phyloP scores from a whole-genome alignment of 179 eudicot species.

The Spergularia azorica region DNA sequence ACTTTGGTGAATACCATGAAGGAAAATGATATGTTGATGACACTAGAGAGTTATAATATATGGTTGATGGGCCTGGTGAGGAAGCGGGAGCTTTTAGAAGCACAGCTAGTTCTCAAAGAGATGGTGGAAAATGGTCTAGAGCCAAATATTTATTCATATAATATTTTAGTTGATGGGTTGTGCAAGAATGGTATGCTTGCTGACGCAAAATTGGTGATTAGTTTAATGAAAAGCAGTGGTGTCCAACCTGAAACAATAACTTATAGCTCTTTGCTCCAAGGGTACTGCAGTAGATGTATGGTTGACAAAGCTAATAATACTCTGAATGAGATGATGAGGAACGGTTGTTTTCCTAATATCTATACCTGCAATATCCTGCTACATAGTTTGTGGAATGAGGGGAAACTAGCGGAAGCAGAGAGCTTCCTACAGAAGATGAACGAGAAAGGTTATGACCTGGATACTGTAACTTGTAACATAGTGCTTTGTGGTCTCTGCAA shows the following conservation, averaged over 20 bases:
- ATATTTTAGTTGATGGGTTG: slow-evolving; percentile 74
- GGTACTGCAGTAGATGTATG: slow-evolving; percentile 70
- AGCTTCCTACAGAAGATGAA: slow-evolving; percentile 74
- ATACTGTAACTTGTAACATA: slow-evolving; percentile 83
- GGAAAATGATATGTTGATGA: slow-evolving; percentile 37
- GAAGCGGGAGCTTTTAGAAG: slow-evolving; percentile 74
- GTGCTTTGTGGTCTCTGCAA: slow-evolving; percentile 82
- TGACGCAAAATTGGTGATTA: slow-evolving; percentile 65
- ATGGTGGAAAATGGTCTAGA: slow-evolving; percentile 49
- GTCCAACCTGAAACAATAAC: slow-evolving; percentile 67
- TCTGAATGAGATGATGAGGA: slow-evolving; percentile 65
- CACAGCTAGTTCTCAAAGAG: slow-evolving; percentile 60
- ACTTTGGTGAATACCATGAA: slow-evolving; percentile 67
- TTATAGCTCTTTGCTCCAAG: slow-evolving; percentile 76
- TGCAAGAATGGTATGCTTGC: slow-evolving; percentile 71
- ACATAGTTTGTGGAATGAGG: slow-evolving; percentile 81
- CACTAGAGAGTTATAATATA: slow-evolving; percentile 67
- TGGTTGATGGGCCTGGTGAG: slow-evolving; percentile 78
- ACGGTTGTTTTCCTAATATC: slow-evolving; percentile 62
- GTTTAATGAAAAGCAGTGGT: slow-evolving; percentile 54
- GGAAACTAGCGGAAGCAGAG: slow-evolving; percentile 74
- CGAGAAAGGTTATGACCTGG: slow-evolving; percentile 72
- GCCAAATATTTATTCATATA: slow-evolving; percentile 63
- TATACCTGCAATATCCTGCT: slow-evolving; percentile 80
- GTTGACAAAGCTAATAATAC: slow-evolving; percentile 58